phyloP scores from a whole-genome alignment of 805 yeast genomes.

The Candida maris region DNA sequence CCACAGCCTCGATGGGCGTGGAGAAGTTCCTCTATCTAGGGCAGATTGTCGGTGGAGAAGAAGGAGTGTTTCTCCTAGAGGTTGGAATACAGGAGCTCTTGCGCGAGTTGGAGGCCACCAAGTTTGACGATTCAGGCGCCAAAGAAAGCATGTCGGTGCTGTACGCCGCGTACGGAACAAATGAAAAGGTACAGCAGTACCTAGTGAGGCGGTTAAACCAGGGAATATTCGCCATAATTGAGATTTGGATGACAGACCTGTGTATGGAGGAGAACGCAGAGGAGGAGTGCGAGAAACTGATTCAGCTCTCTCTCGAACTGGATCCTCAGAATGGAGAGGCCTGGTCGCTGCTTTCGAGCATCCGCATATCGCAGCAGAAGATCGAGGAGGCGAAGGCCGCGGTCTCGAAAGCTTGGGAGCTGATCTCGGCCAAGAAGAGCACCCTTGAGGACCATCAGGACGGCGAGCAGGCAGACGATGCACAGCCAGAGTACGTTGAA shows the following conservation, averaged over 20 bases:
- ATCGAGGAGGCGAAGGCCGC: constrained; percentile 70
- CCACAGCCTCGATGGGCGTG: constrained; percentile 58
- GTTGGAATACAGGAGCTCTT: constrained; percentile 58
- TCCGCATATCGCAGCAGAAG: constrained; percentile 82
- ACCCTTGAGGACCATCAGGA: constrained; percentile 29
- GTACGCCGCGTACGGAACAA: constrained; percentile 26
- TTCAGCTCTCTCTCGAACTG: constrained; percentile 58
- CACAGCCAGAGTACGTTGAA: constrained; percentile 54
- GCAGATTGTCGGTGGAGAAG: constrained; percentile 80
- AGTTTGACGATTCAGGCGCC: constrained; percentile 5
- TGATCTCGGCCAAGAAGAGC: constrained; percentile 52
- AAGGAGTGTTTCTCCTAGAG: constrained; percentile 61
- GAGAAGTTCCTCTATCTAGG: constrained; percentile 90
- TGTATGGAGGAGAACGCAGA: constrained; percentile 95
- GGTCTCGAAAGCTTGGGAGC: constrained; percentile 64
- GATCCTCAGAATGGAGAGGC: constrained; percentile 69
- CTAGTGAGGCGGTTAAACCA: constrained; percentile 60
- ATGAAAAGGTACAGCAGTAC: constrained; percentile 30
- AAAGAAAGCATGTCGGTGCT: constrained; percentile 15
- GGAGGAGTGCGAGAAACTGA: constrained; percentile 65
- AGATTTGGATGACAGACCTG: constrained; percentile 96
- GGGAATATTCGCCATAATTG: constrained; percentile 82
- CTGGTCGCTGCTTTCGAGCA: constrained; percentile 78
- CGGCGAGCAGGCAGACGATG: constrained; percentile 39
- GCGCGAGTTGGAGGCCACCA: constrained; percentile 32